Base-by-base conservation (phyloP, 2,329 filamentous ascomycete genomes). In the Daldinia sp. region DNA sequence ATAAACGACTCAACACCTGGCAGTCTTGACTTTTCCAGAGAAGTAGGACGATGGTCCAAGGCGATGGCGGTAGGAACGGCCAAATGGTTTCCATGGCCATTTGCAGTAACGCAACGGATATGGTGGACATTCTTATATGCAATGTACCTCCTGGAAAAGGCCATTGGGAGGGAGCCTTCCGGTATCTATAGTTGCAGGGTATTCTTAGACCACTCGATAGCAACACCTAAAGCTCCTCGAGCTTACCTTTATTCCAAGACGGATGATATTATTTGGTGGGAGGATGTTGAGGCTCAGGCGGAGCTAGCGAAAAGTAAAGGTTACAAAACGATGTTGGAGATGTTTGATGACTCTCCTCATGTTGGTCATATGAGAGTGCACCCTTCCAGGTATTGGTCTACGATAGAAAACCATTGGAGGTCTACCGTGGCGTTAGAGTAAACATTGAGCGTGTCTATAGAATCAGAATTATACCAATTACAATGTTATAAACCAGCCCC, bases 341-440 rank as follows among this genome's bases (percentile, higher is more conserved):
- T 84, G 33, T 91, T 91, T 68, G 82, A 87, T 56, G 85, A 84
- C 3, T 88, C 85, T 56, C 79, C 83, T 1, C 89, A 92, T 76
- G 89, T 89, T 18, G 87, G 86, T 1, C 88, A 91, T 74, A 85
- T 91, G 80, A 81, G 85, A 18, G 78, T 83, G 76, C 84, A 89
- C 62, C 83, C 85, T 0, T 82, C 82, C 35, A 81, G 84, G 75
- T 92, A 91, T 74, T 91, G 89, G 89, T 74, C 71, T 1, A 77
- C 81, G 0, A 83, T 86, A 35, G 55, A 71, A 28, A 61, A 63
- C 3, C 73, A 73, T 23, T 80, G 78, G 78, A 72, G 72, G 42
- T 53, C 65, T 7, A 67, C 74, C 2, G 56, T 74, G 60, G 67
- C 66, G 30, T 66, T 68, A 57, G 60, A 72, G 44, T 41, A 51